Evolutionary conservation across 140 eudicot species (phyloP).

Genomic region (Flaveria floridana): DNA sequence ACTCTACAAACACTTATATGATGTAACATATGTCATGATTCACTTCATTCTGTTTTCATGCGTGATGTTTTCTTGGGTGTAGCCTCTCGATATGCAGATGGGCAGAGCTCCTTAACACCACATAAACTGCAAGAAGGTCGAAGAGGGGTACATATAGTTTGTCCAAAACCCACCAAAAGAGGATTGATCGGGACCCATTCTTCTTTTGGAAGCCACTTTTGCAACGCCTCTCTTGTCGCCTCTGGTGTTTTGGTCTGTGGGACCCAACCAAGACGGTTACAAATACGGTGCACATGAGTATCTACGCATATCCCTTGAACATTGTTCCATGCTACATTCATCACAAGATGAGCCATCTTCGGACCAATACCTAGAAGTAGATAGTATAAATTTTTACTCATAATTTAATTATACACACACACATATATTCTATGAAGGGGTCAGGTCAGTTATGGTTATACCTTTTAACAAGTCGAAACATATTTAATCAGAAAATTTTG

Average conservation of each 20-base stretch:
- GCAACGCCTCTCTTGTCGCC: conserved; percentile 69
- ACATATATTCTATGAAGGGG: too few relatives aligned
- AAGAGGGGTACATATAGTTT: conserved; percentile 82
- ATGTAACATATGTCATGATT: not conserved
- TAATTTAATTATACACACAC: too few relatives aligned
- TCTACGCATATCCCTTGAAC: conserved; percentile 99
- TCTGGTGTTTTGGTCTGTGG: conserved; percentile 73
- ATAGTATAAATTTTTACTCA: not conserved
- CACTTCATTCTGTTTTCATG: conserved; percentile 23
- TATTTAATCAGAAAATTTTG: too few relatives aligned
- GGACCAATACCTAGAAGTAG: conserved; percentile 91
- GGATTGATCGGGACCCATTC: conserved; percentile 96
- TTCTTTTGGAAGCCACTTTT: conserved; percentile 93
- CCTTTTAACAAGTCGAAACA: too few relatives aligned
- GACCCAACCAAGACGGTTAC: conserved; percentile 97
- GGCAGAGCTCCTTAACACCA: conserved; percentile 56
- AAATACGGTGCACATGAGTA: conserved; percentile 97
- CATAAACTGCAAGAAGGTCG: conserved; percentile 75
- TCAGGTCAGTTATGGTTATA: too few relatives aligned
- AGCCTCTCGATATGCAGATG: conserved; percentile 73
- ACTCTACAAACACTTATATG: not conserved
- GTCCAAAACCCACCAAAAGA: conserved; percentile 97
- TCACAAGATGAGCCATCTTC: conserved; percentile 96
- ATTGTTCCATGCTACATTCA: conserved; percentile 88
- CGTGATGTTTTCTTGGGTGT: conserved; percentile 46